These are phyloP conservation scores for Amanita subjunquillea DNA, from an alignment of 768 basidiomycete genomes.

Conservation along the genomic window DNA sequence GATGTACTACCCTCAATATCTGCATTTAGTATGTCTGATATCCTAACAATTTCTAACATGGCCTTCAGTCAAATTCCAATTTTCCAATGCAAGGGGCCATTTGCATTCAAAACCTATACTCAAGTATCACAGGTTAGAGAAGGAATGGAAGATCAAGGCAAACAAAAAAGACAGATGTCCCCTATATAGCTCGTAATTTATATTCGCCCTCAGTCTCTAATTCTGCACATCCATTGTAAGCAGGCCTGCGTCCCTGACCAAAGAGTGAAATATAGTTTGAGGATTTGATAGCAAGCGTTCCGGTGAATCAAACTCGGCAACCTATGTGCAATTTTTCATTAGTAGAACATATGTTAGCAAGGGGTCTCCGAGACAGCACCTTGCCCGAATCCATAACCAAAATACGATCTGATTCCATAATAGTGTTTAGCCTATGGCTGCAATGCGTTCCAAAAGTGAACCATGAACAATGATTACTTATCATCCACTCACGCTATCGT, in stretches of 20 bases:
- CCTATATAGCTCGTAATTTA: too few relatives aligned
- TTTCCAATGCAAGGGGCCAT: too few relatives aligned
- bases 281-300: slow-evolving; percentile 46
- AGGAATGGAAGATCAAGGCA: too few relatives aligned
- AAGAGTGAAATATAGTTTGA: slow-evolving; percentile 47
- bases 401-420: slow-evolving; percentile 71
- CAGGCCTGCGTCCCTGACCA: slow-evolving; percentile 59
- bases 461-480: neutral
- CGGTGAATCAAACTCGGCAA: slow-evolving; percentile 79
- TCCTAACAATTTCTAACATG: too few relatives aligned
- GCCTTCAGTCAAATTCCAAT: too few relatives aligned
- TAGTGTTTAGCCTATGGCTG: slow-evolving; percentile 77
- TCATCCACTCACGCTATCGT: slow-evolving; percentile 64
- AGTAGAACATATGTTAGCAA: neutral
- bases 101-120: too few relatives aligned
- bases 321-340: slow-evolving; percentile 17
- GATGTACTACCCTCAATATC: too few relatives aligned
- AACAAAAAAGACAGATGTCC: too few relatives aligned
- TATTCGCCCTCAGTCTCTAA: neutral
- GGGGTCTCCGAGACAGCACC: slow-evolving; percentile 23
- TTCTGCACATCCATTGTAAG: slow-evolving; percentile 3
- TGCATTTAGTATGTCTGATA: too few relatives aligned
- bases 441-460: neutral
- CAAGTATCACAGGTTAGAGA: too few relatives aligned
- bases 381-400: slow-evolving; percentile 76